phyloP scores from a whole-genome alignment of 257 asterid species.

The Rauvolfia tetraphylla region DNA sequence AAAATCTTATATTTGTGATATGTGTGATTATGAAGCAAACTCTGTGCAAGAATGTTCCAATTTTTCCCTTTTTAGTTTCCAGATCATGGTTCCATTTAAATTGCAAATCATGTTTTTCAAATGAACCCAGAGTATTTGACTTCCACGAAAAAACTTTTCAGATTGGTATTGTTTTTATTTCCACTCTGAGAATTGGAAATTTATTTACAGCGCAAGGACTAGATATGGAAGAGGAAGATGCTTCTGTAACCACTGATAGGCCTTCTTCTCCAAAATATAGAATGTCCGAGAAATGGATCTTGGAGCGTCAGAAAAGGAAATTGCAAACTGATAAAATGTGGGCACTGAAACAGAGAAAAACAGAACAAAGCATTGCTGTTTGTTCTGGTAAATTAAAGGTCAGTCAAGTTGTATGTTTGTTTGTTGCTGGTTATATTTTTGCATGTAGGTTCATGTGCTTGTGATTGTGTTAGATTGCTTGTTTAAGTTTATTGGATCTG shows the following conservation, averaged over 20 bases:
- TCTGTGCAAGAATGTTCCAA: background rate
- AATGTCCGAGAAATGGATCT: conserved; percentile 69
- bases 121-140: background rate
- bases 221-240: conserved; percentile 63
- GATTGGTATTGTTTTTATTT: background rate
- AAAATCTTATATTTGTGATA: conserved; percentile 5
- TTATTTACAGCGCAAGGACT: conserved; percentile 36
- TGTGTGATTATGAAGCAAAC: background rate
- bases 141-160: background rate
- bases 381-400: conserved; percentile 82
- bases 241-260: conserved; percentile 47
- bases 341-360: conserved; percentile 73
- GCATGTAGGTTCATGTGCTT: background rate
- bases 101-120: background rate
- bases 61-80: conserved; percentile 2
- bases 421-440: background rate
- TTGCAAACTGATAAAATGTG: conserved; percentile 52
- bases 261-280: conserved; percentile 77
- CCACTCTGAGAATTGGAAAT: background rate
- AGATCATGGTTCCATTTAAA: background rate
- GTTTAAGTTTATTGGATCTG: background rate
- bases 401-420: conserved; percentile 13
- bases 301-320: conserved; percentile 68
- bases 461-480: background rate
- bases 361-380: conserved; percentile 69